Conservation (phyloP, 176 grass and related monocot species). For the Eragrostis curvula region DNA sequence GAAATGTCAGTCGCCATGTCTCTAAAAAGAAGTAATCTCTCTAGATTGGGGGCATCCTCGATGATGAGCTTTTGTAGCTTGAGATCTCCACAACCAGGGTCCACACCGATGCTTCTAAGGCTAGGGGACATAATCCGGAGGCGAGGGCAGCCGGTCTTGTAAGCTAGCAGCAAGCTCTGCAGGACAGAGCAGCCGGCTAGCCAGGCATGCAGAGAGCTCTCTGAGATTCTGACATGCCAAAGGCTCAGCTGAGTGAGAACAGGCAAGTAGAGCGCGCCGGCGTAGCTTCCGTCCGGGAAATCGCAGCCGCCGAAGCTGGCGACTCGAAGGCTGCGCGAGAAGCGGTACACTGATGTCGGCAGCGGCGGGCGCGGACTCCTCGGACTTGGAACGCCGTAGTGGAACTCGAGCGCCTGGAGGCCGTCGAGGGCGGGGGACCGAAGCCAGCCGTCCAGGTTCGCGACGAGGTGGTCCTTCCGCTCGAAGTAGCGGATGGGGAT, state of each 20-base stretch:
- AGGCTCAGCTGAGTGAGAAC: background rate
- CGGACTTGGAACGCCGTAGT: background rate
- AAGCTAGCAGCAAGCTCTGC: background rate
- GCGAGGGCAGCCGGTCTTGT: background rate
- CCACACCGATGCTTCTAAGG: background rate
- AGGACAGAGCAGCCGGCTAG: background rate
- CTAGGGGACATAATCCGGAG: background rate
- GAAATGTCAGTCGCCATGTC: too few species aligned
- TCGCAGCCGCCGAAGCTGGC: background rate
- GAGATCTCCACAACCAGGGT: too few species aligned
- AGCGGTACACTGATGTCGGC: slow-evolving; percentile 20
- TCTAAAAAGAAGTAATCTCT: background rate
- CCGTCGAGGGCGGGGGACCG: background rate
- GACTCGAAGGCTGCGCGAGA: background rate
- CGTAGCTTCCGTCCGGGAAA: background rate
- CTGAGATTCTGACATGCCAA: background rate
- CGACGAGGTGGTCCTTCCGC: background rate
- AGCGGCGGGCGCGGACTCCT: background rate
- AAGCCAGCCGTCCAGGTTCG: background rate
- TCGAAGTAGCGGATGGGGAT: background rate
- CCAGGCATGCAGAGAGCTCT: background rate
- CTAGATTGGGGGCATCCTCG: background rate
- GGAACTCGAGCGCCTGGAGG: background rate
- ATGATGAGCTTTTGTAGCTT: background rate
- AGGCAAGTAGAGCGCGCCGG: background rate